phyloP scores from a whole-genome alignment of 495 filamentous ascomycete species.

The Aspergillus egyptiacus region DNA sequence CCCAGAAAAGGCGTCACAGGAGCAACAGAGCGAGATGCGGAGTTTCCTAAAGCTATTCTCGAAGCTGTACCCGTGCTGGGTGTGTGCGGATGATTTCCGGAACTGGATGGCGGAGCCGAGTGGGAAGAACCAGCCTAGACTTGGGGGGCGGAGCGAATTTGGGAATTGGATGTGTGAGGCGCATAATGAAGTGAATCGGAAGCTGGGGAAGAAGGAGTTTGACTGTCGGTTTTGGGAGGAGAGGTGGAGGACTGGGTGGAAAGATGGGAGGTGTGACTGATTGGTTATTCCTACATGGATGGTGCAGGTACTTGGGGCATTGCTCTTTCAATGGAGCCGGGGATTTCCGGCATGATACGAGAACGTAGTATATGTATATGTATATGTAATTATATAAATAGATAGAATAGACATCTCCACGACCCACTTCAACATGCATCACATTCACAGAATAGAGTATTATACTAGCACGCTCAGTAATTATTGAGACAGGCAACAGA shows the following conservation, averaged over 20 bases:
- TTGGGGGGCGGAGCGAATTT: constrained; percentile 66
- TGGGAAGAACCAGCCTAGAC: constrained; percentile 55
- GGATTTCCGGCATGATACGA: too few relatives aligned
- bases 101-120: constrained; percentile 65
- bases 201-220: constrained; percentile 86
- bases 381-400: neutral
- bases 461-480: constrained; percentile 25
- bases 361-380: constrained; percentile 5
- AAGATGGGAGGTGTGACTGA: constrained; percentile 65
- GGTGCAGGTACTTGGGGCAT: too few relatives aligned
- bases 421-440: constrained; percentile 8
- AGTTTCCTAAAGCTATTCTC: constrained; percentile 77
- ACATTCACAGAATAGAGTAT: constrained; percentile 13
- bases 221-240: constrained; percentile 91
- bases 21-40: constrained; percentile 66
- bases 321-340: too few relatives aligned
- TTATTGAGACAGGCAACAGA: constrained; percentile 23
- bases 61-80: constrained; percentile 88
- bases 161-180: constrained; percentile 95
- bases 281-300: neutral
- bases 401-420: constrained; percentile 10
- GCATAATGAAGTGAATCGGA: constrained; percentile 95
- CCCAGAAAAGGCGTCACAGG: constrained; percentile 56
- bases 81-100: constrained; percentile 89
- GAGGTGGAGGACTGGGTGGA: constrained; percentile 90